Evolutionary conservation across 306 rosid genomes (phyloP).

Genomic region (Ziziphus jujuba): DNA sequence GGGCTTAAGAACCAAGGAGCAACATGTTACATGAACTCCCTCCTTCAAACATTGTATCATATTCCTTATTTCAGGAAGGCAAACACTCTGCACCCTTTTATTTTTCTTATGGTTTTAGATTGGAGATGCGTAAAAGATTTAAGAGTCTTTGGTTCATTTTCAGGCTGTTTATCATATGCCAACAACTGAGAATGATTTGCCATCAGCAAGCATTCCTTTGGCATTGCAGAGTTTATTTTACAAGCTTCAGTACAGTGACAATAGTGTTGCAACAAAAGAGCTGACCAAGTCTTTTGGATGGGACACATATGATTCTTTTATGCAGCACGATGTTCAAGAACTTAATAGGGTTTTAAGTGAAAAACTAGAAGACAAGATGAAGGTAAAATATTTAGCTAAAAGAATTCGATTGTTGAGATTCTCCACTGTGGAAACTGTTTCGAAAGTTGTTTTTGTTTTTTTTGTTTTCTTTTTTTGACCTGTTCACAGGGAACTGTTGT

Average conservation of each 20-base stretch:
- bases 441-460: conserved; percentile 5
- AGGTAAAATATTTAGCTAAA: conserved; percentile 42
- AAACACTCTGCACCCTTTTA: conserved; percentile 8
- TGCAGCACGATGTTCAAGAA: conserved; percentile 99
- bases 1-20: conserved; percentile 98
- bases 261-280: conserved; percentile 90
- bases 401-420: not conserved
- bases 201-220: conserved; percentile 91
- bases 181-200: conserved; percentile 93
- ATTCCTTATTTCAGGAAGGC: conserved; percentile 95
- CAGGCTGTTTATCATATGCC: conserved; percentile 99
- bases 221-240: conserved; percentile 93
- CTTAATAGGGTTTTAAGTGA: conserved; percentile 93
- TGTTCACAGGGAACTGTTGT: conserved; percentile 87
- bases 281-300: conserved; percentile 95
- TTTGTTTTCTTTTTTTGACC: conserved; percentile 11
- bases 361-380: conserved; percentile 96
- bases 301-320: conserved; percentile 90
- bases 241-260: conserved; percentile 85
- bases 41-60: conserved; percentile 90
- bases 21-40: conserved; percentile 98
- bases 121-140: conserved; percentile 1
- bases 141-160: conserved; percentile 31
- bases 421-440: not conserved
- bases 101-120: conserved; percentile 12